Evolutionary conservation across 495 filamentous ascomycete species (phyloP).

Genomic region (Talaromyces borbonicus): DNA sequence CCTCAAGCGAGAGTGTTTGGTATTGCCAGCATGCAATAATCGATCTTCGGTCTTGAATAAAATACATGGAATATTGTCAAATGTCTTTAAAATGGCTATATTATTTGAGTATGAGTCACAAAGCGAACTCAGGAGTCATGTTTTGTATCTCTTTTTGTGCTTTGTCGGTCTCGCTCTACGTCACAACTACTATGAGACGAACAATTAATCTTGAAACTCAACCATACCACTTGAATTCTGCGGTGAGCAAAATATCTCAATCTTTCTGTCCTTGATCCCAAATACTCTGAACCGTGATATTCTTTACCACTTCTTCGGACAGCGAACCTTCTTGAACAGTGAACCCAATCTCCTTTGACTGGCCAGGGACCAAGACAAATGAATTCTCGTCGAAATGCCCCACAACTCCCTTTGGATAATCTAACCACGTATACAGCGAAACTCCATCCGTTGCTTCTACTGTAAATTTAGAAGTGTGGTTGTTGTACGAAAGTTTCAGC

Average conservation of each 20-base stretch:
- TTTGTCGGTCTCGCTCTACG: too few relatives aligned
- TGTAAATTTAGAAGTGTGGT: slow-evolving; percentile 33
- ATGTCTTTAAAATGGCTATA: too few relatives aligned
- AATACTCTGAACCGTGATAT: slow-evolving; percentile 50
- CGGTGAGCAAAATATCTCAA: not conserved
- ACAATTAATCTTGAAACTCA: too few relatives aligned
- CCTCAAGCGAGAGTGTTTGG: too few relatives aligned
- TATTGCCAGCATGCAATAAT: too few relatives aligned
- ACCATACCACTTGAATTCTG: not conserved
- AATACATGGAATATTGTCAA: too few relatives aligned
- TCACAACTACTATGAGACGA: too few relatives aligned
- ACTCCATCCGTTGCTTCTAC: slow-evolving; percentile 48
- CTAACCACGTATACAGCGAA: slow-evolving; percentile 60
- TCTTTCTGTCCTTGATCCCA: slow-evolving; percentile 48
- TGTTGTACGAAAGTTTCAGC: slow-evolving; percentile 34
- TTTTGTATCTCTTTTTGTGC: too few relatives aligned
- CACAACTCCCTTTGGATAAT: slow-evolving; percentile 46
- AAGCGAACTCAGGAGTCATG: too few relatives aligned
- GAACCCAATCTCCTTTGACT: slow-evolving; percentile 40
- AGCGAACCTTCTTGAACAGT: slow-evolving; percentile 35
- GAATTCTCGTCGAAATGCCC: slow-evolving; percentile 53
- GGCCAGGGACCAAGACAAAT: slow-evolving; percentile 46
- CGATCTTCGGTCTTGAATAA: too few relatives aligned
- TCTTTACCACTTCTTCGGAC: slow-evolving; percentile 36
- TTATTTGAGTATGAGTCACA: too few relatives aligned